Conservation (phyloP, 352 stramenopile species). For the Phytophthora sansomeana region DNA sequence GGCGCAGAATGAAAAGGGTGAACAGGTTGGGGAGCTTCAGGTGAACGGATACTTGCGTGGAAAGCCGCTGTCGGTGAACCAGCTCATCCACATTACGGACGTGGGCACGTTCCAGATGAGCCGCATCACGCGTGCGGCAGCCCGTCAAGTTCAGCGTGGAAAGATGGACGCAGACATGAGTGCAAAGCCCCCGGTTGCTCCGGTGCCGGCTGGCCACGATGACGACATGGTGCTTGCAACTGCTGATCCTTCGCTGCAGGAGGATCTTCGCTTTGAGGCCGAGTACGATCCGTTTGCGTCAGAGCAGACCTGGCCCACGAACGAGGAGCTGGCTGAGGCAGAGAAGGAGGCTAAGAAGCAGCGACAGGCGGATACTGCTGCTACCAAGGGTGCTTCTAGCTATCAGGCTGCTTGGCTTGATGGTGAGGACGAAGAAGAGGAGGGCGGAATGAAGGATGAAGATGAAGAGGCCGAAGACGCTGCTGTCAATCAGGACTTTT, state of each 20-base stretch:
- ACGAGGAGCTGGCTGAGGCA: conserved; percentile 95
- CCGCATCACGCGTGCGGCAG: conserved; percentile 63
- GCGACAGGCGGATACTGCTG: conserved; percentile 47
- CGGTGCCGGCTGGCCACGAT: conserved; percentile 29
- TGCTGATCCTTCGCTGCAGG: conserved; percentile 68
- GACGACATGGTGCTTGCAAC: conserved; percentile 65
- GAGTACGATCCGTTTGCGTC: conserved; percentile 95
- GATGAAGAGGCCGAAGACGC: conserved; percentile 50
- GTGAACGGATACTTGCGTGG: conserved; percentile 97
- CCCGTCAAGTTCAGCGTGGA: conserved; percentile 54
- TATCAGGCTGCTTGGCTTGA: conserved; percentile 97
- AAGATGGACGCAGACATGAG: conserved; percentile 48
- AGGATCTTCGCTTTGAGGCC: conserved; percentile 89
- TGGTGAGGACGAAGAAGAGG: conserved; percentile 71
- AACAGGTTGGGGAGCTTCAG: conserved; percentile 73
- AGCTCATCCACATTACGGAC: conserved; percentile 97
- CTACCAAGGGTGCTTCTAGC: conserved; percentile 82
- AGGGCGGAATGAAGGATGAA: conserved; percentile 68
- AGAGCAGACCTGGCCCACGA: conserved; percentile 98
- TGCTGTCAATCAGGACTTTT: conserved; percentile 82
- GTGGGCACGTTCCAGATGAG: conserved; percentile 94
- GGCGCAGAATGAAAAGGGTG: conserved; percentile 49
- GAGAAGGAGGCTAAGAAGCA: conserved; percentile 72
- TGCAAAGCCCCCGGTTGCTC: conserved; percentile 25
- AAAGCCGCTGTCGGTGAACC: conserved; percentile 94